Evolutionary conservation across 1,139 yeast genomes (phyloP), one percentile per base, ranked within the genome.

Genomic region (Hyphopichia buzzinii): DNA sequence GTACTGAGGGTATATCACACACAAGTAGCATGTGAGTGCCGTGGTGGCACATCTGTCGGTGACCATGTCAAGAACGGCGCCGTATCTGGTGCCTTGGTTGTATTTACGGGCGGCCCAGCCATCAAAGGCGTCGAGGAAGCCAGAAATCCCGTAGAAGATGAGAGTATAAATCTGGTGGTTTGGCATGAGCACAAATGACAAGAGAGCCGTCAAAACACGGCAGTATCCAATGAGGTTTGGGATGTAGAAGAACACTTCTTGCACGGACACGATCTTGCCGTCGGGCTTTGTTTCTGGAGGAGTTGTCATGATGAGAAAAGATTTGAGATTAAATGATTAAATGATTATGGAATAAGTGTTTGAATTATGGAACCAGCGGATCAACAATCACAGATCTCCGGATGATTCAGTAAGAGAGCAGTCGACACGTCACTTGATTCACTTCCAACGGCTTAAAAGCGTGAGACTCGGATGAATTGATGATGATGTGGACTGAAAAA

Each of bases 1-100:
- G 54, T 59, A 76, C 14, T 53, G 41, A 8, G 97, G 97, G 55
- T 87, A 90, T 36, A 86, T 72, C 30, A 86, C 81, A 49, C 94
- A 79, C 42, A 94, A 72, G 60, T 79, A 92, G 57, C 95, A 89
- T 49, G 89, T 81, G 52, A 94, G 73, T 16, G 96, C 85, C 11
- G 95, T 79, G 0, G 99, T 94, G 17, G 98, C 92, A 58, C 97
- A 92, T 56, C 99, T 75, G 57, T 94, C 99, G 21, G 98, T 92
- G 26, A 94, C 97, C 99, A 94, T 94, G 63, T 94, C 99, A 52
- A 94, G 74, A 16, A 94, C 96, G 11, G 98, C 97, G 25, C 98
- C 99, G 52, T 89, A 88, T 48, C 79, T 77, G 26, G 97, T 87
- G 12, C 96, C 86, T 61, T 94, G 99, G 56, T 85, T 79, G 59